Evolutionary conservation across 2,329 filamentous ascomycete species (phyloP).

Genomic region (Fusarium sp.): DNA sequence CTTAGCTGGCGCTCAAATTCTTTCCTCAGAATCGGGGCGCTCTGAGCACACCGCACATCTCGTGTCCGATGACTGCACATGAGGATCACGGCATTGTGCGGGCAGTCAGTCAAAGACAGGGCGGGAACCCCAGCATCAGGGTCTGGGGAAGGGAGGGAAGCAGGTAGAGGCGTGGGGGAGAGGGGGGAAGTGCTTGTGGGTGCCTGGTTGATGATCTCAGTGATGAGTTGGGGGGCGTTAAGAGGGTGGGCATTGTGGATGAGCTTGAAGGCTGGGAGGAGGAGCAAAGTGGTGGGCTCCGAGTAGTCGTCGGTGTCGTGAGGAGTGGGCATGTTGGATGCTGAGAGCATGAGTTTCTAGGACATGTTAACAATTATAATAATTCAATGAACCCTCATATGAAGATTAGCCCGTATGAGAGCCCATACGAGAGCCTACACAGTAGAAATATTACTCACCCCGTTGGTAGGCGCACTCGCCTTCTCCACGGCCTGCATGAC

Average conservation of each 20-base stretch:
- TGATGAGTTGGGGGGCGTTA: slow-evolving; percentile 78
- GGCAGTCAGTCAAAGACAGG: slow-evolving; percentile 66
- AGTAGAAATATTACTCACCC: slow-evolving; percentile 62
- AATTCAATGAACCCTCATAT: not conserved
- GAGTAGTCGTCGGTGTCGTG: slow-evolving; percentile 71
- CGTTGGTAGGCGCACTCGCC: slow-evolving; percentile 71
- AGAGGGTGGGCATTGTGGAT: slow-evolving; percentile 86
- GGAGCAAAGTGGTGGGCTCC: slow-evolving; percentile 80
- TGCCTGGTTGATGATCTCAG: slow-evolving; percentile 74
- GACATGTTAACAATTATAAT: not conserved
- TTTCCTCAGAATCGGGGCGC: slow-evolving; percentile 85
- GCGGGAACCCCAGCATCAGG: slow-evolving; percentile 44
- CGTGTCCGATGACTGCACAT: slow-evolving; percentile 96
- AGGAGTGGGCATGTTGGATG: slow-evolving; percentile 89
- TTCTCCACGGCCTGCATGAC: slow-evolving; percentile 81
- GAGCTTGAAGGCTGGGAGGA: slow-evolving; percentile 86
- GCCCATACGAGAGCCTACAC: not conserved
- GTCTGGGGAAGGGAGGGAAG: slow-evolving; percentile 46
- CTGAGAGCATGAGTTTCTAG: slow-evolving; percentile 88
- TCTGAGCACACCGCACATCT: slow-evolving; percentile 94
- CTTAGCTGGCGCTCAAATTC: slow-evolving; percentile 92
- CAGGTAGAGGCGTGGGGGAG: slow-evolving; percentile 52
- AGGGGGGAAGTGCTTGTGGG: slow-evolving; percentile 81
- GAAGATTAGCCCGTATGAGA: not conserved
- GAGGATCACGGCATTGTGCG: slow-evolving; percentile 88